Evolutionary conservation across 495 filamentous ascomycete genomes (phyloP).

Genomic region (Chaetomium cochliodes): DNA sequence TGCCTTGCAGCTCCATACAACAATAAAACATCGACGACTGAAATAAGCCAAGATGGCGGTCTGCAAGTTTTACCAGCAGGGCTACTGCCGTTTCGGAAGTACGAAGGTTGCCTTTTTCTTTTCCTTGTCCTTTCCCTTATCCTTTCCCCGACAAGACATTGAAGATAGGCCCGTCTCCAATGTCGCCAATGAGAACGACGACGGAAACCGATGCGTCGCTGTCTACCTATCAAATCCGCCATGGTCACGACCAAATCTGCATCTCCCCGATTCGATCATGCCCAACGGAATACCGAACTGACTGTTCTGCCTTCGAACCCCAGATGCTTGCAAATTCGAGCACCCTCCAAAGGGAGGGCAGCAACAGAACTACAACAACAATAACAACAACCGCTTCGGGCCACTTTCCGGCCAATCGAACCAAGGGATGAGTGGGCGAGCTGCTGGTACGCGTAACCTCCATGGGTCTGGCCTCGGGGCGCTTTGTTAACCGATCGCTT

Average conservation of each 20-base stretch:
- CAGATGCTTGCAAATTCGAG: constrained; percentile 49
- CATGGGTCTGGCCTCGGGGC: not conserved
- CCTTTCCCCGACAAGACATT: not conserved
- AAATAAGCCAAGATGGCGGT: constrained; percentile 49
- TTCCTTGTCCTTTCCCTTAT: constrained; percentile 6
- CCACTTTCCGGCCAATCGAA: constrained; percentile 25
- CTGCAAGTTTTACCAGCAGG: constrained; percentile 72
- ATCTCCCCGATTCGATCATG: not conserved
- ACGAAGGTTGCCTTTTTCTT: constrained; percentile 24
- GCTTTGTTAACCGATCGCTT: not conserved
- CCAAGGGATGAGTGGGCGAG: constrained; percentile 10
- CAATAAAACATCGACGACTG: not conserved
- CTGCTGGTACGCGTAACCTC: not conserved
- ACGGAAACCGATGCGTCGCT: not conserved
- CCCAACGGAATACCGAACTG: not conserved
- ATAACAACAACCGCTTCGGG: constrained; percentile 41
- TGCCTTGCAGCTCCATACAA: not conserved
- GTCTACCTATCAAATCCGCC: constrained; percentile 5
- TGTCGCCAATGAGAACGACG: not conserved
- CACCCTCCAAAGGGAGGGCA: constrained; percentile 38
- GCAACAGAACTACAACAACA: constrained; percentile 35
- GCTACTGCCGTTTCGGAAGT: constrained; percentile 70
- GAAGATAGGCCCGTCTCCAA: not conserved
- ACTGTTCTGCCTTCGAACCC: not conserved
- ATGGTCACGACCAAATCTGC: not conserved